Base-by-base conservation (phyloP, 352 stramenopile species). In the Phytophthora tubulina region DNA sequence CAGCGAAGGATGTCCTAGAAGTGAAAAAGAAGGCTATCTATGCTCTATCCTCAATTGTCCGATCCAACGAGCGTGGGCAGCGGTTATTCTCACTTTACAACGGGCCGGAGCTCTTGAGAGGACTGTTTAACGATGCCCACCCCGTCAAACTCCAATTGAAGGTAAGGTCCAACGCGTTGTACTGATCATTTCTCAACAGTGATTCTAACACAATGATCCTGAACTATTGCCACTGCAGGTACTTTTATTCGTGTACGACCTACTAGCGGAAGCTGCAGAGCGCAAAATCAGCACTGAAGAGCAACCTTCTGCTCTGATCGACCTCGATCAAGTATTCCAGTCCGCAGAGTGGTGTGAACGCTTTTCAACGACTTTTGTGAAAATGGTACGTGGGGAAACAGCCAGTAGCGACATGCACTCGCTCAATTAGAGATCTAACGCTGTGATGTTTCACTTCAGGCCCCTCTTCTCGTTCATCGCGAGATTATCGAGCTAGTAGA, bases 21-120 rank as follows among this genome's bases (percentile, higher is more conserved):
- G 86, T 89, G 46, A 93, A 95, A 70, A 94, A 93, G 72, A 96
- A 96, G 64, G 81, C 84, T 15, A 65, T 96, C 32, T 96, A 96
- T 54, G 89, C 82, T 8, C 65, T 96, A 9, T 90, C 89, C 13
- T 89, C 88, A 36, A 77, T 96, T 51, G 71, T 94, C 17, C 82
- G 84, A 48, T 80, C 78, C 14, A 93, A 94, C 51, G 64, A 83
- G 39, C 86, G 86, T n/a, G 86, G 79, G 6, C 87, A 95, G 52
- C 79, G 84, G 7, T 45, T 96, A 7, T 90, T 96, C 35, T 54
- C 73, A 41, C 69, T 84, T 15, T 68, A 91, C 64, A 63, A 80
- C 6, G 85, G 84, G 0, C 73, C 80, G 9, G 64, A 76, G 14
- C 46, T 72, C 62, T 61, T 94, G 38, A 67, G 64, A 50, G 35